Evolutionary conservation across 2,329 filamentous ascomycete genomes (phyloP).

Genomic region (Fusarium dimerum): DNA sequence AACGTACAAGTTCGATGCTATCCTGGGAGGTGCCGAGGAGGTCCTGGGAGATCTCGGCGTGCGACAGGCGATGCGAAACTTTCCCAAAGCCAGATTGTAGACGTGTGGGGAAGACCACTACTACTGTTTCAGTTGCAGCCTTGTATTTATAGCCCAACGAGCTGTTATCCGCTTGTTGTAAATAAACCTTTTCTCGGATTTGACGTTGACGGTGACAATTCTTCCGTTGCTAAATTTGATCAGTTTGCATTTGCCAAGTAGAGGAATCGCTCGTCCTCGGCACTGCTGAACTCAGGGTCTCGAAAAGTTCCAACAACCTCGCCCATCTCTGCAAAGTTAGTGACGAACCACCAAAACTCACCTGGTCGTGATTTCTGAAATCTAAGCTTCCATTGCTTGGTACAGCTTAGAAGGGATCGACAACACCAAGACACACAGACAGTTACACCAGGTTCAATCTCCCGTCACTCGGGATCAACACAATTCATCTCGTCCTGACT

Average conservation of each 20-base stretch:
- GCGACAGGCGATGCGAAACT: conserved; percentile 78
- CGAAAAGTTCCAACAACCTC: background rate
- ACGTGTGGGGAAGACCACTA: background rate
- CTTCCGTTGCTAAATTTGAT: too few species aligned
- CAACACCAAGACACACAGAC: conserved; percentile 25
- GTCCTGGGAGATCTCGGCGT: conserved; percentile 80
- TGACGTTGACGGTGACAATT: background rate
- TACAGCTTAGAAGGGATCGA: conserved; percentile 4
- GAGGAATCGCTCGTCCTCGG: too few species aligned
- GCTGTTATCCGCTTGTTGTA: background rate
- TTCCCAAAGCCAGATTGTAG: conserved; percentile 82
- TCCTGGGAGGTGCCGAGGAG: conserved; percentile 81
- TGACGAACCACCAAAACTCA: background rate
- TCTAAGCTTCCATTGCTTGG: background rate
- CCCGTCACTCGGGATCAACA: conserved; percentile 35
- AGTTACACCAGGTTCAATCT: conserved; percentile 30
- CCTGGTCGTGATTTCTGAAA: background rate
- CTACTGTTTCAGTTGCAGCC: background rate
- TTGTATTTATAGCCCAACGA: conserved; percentile 11
- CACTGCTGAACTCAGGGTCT: too few species aligned
- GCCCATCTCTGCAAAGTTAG: background rate
- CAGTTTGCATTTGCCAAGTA: too few species aligned
- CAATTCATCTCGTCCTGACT: conserved; percentile 41
- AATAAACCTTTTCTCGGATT: background rate
- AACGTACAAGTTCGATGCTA: conserved; percentile 80